phyloP scores from a whole-genome alignment of 495 filamentous ascomycete genomes.

The Usnea hakonensis region DNA sequence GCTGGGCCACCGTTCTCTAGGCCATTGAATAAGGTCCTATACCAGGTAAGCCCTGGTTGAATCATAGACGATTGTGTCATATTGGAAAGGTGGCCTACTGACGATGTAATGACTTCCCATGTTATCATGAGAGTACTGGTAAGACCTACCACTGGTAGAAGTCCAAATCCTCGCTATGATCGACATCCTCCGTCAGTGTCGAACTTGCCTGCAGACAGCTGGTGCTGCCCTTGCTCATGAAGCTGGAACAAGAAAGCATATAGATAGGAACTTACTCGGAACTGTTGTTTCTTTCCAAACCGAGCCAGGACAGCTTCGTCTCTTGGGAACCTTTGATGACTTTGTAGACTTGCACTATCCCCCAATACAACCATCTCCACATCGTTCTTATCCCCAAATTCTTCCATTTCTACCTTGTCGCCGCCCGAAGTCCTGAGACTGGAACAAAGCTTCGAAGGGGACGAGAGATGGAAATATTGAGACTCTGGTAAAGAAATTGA shows the following conservation, averaged over 20 bases:
- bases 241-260: neutral
- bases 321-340: neutral
- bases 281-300: conserved; percentile 16
- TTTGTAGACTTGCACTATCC: neutral
- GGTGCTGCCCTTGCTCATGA: too few relatives aligned
- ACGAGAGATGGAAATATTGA: neutral
- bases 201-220: neutral
- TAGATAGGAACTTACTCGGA: conserved; percentile 5
- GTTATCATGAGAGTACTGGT: conserved; percentile 43
- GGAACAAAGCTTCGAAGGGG: too few relatives aligned
- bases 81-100: neutral
- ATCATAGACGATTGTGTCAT: neutral
- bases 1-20: conserved; percentile 41
- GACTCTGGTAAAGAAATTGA: neutral
- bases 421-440: too few relatives aligned
- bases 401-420: neutral
- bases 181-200: neutral
- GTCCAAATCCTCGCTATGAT: conserved; percentile 38
- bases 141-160: conserved; percentile 43
- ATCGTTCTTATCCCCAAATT: neutral
- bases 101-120: conserved; percentile 34
- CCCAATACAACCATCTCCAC: neutral
- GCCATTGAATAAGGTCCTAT: conserved; percentile 10
- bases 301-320: conserved; percentile 10
- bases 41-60: neutral